phyloP scores from a whole-genome alignment of 371 early-diverging fungal genomes.

The Mucor plumbeus region DNA sequence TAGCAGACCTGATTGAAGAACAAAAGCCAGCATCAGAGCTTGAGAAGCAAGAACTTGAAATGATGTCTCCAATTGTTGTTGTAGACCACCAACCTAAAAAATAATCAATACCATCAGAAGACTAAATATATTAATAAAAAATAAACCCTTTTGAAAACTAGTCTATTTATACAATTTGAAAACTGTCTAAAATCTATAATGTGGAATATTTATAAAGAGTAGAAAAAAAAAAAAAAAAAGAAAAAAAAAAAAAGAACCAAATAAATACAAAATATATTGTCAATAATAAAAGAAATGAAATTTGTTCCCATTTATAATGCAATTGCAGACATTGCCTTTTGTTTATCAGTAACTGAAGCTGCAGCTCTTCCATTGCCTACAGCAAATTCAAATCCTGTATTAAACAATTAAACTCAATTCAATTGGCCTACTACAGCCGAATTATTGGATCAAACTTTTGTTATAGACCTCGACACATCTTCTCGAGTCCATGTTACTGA shows the following conservation, averaged over 20 bases:
- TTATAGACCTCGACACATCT: not conserved
- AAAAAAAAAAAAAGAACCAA: too few species aligned
- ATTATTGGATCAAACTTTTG: not conserved
- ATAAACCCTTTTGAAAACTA: not conserved
- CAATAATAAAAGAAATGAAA: not conserved
- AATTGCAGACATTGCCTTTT: not conserved
- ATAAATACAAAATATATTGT: too few species aligned
- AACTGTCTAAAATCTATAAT: not conserved
- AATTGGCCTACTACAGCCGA: slow-evolving; percentile 3
- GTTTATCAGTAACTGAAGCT: not conserved
- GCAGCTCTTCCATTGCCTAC: not conserved
- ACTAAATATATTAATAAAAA: slow-evolving; percentile 4
- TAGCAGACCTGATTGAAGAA: slow-evolving; percentile 51
- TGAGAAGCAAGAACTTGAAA: slow-evolving; percentile 42
- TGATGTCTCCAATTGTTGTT: slow-evolving; percentile 45
- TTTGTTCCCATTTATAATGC: slow-evolving; percentile 8
- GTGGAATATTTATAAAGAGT: not conserved
- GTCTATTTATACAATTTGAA: not conserved
- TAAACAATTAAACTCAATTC: slow-evolving; percentile 12
- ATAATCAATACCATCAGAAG: slow-evolving; percentile 1
- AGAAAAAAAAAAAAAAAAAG: too few species aligned
- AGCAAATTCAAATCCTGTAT: not conserved
- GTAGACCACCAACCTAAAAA: slow-evolving; percentile 39
- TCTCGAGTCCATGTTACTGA: slow-evolving; percentile 19
- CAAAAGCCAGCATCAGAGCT: slow-evolving; percentile 39